phyloP scores from a whole-genome alignment of 371 early-diverging fungal species.

The Saksenaea vasiformis region DNA sequence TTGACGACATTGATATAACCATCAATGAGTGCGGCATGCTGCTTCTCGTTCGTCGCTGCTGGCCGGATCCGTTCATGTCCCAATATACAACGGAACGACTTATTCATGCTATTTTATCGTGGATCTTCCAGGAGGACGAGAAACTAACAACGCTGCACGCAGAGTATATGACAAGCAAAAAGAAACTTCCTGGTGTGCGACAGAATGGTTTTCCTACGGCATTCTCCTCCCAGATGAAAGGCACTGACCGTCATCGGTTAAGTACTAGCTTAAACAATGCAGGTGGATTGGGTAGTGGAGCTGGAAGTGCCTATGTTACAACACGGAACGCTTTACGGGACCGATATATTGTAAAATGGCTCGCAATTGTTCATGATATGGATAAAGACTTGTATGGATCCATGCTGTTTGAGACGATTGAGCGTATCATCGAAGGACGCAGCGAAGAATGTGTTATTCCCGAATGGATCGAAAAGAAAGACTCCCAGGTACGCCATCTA shows the following conservation, averaged over 20 bases:
- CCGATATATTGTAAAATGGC: slow-evolving; percentile 42
- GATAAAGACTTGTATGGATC: slow-evolving; percentile 32
- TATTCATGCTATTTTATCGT: slow-evolving; percentile 48
- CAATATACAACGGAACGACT: slow-evolving; percentile 50
- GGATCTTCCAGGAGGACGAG: slow-evolving; percentile 60
- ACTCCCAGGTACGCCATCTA: slow-evolving; percentile 24
- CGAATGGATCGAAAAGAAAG: slow-evolving; percentile 24
- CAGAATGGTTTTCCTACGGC: not conserved
- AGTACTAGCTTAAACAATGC: slow-evolving; percentile 19
- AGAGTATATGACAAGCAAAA: slow-evolving; percentile 31
- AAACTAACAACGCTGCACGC: slow-evolving; percentile 41
- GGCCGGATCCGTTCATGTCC: slow-evolving; percentile 64
- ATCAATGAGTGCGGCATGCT: slow-evolving; percentile 61
- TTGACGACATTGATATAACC: slow-evolving; percentile 53
- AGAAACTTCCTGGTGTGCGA: slow-evolving; percentile 25
- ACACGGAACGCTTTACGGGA: slow-evolving; percentile 43
- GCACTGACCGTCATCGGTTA: slow-evolving; percentile 25
- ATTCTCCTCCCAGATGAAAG: slow-evolving; percentile 20
- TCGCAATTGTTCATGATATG: slow-evolving; percentile 41
- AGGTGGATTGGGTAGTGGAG: slow-evolving; percentile 39
- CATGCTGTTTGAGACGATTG: slow-evolving; percentile 33
- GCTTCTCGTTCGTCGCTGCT: slow-evolving; percentile 52
- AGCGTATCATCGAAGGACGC: slow-evolving; percentile 37
- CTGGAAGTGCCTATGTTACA: slow-evolving; percentile 47
- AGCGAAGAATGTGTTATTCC: slow-evolving; percentile 25